phyloP scores from a whole-genome alignment of 306 rosid species.

The peach (Prunus persica) region Prunus_persica_NCBIv2 NC_034009.1:28656501-28657000 shows the following conservation, averaged over 20 bases:
- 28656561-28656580: constrained; percentile 74
- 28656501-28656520: constrained; percentile 78
- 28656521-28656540: constrained; percentile 84
- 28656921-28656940: constrained; percentile 70
- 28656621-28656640: constrained; percentile 76
- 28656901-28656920: constrained; percentile 44
- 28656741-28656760: constrained; percentile 70
- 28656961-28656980: constrained; percentile 66
- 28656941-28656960: constrained; percentile 40
- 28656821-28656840: constrained; percentile 32
- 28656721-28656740: constrained; percentile 77
- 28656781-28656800: constrained; percentile 67
- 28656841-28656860: constrained; percentile 57
- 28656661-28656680: constrained; percentile 74
- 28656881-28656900: constrained; percentile 43
- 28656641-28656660: constrained; percentile 56
- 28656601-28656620: constrained; percentile 77
- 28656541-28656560: constrained; percentile 65
- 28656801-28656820: constrained; percentile 36
- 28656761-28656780: constrained; percentile 67
- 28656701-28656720: constrained; percentile 43
- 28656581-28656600: constrained; percentile 41
- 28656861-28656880: constrained; percentile 59
- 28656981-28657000: constrained; percentile 65
- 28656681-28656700: constrained; percentile 86